Base-by-base conservation (phyloP, 495 filamentous ascomycete species). In the Polyplosphaeria fusca region DNA sequence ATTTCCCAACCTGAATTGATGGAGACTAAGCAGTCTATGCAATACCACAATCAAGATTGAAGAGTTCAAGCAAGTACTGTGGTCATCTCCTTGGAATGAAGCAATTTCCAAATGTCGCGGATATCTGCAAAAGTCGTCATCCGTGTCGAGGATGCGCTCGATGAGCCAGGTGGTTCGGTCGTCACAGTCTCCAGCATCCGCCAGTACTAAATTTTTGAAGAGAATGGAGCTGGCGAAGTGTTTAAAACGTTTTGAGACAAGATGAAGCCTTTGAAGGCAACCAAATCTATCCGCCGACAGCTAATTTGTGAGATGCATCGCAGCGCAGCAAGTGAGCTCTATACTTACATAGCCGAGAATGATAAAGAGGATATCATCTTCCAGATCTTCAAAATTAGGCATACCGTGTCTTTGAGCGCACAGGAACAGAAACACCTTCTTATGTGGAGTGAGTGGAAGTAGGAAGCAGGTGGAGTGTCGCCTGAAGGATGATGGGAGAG, bases 291-390 rank as follows among this genome's bases (percentile, higher is more conserved):
- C 30, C n/a, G 30, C n/a, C 30, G n/a, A n/a, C 30, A 35, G 9
- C 30, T 9, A 9, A 9, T 35, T n/a, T 40, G 3, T 41, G 9
- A 4, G 22, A 23, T 12, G 42, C 4, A 19, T 5, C 39, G 5
- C 19, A 5, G 39, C 39, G 39, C 9, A 5, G 7, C 7, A 11
- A 11, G 11, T 12, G 25, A 11, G 23, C n/a, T 14, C 7, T 32
- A 14, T 4, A 4, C 45, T 28, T 28, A 27, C 26, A 22, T 5
- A 35, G 30, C 32, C 3, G 23, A 47, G 32, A 7, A 47, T 13
- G 23, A 47, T 32, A 16, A 28, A 47, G 26, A 47, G 45, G 22
- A 47, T 47, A 7, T 32, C 23, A 32, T 47, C 45, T 28, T 22
- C 32, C 9, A 47, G 45, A 3, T 47, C 45, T 9, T 47, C 23